Percentiles rank a stretch among this genome's conserved stretches.
Conservation (phyloP, 2,329 filamentous ascomycete genomes). For the Ophiostoma ips region DNA sequence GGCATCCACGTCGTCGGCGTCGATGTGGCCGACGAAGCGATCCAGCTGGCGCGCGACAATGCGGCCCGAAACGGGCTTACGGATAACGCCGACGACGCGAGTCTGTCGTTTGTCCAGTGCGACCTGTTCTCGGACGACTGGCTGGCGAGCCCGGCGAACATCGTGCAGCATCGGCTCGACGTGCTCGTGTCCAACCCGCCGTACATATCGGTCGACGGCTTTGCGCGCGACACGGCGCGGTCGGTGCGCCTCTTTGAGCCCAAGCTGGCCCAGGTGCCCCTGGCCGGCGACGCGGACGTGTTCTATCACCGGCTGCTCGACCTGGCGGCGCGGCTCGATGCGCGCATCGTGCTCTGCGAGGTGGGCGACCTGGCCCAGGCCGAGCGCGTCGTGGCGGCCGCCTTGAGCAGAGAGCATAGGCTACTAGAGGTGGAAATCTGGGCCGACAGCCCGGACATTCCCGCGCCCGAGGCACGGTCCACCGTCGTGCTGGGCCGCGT, state of each 20-base stretch:
- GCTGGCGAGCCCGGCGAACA: conserved; percentile 16
- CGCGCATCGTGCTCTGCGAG: conserved; percentile 52
- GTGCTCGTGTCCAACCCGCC: conserved; percentile 81
- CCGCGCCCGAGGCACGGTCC: conserved; percentile 14
- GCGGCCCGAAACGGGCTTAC: conserved; percentile 32
- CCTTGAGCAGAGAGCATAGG: conserved; percentile 14
- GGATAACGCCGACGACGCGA: not conserved
- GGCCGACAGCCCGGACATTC: conserved; percentile 49
- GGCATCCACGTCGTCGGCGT: conserved; percentile 48
- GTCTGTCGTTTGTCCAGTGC: conserved; percentile 12
- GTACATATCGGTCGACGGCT: conserved; percentile 60
- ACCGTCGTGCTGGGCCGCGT: conserved; percentile 15
- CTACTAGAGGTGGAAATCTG: conserved; percentile 47
- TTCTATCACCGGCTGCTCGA: conserved; percentile 57
- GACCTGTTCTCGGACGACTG: conserved; percentile 34
- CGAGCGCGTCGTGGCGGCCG: conserved; percentile 38
- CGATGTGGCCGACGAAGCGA: conserved; percentile 55
- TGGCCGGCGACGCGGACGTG: conserved; percentile 22
- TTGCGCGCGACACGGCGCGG: conserved; percentile 46
- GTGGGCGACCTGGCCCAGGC: conserved; percentile 59
- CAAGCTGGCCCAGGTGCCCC: conserved; percentile 57
- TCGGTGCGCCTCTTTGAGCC: conserved; percentile 79
- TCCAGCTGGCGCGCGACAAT: conserved; percentile 54
- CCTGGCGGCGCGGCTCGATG: conserved; percentile 33
- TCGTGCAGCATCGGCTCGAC: conserved; percentile 28